phyloP scores from a whole-genome alignment of 345 rosid genomes.

The Microcos paniculata region DNA sequence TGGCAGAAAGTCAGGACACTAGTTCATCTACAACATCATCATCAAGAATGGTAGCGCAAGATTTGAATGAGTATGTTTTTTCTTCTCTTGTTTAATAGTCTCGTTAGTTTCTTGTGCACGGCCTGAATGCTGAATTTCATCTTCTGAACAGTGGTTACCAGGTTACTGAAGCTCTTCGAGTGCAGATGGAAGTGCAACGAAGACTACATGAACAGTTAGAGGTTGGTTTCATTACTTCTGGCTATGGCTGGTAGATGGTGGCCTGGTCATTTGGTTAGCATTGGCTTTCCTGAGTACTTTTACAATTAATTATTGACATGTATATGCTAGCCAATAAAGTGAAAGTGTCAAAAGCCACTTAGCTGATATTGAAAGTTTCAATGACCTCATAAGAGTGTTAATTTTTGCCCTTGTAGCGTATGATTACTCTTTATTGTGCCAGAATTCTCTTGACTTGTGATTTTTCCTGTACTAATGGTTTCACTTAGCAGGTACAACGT shows the following conservation, averaged over 20 bases:
- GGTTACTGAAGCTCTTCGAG: slow-evolving; percentile 91
- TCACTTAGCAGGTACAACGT: slow-evolving; percentile 69
- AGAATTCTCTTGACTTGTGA: background rate
- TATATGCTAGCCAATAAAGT: background rate
- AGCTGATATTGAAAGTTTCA: background rate
- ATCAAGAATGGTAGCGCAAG: slow-evolving; percentile 61
- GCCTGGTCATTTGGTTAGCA: background rate
- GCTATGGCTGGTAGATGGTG: background rate
- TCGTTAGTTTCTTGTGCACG: background rate
- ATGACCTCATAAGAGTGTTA: too few relatives aligned
- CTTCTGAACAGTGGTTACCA: slow-evolving; percentile 62
- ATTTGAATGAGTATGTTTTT: slow-evolving; percentile 68
- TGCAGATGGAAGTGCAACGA: slow-evolving; percentile 97
- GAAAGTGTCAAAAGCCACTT: background rate
- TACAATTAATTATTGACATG: background rate
- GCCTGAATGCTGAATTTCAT: slow-evolving; percentile 20
- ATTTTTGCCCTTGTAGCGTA: background rate
- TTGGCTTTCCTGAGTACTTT: background rate
- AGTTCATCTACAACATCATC: slow-evolving; percentile 70
- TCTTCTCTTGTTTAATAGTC: slow-evolving; percentile 2
- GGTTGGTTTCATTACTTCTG: slow-evolving; percentile 44
- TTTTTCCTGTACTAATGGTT: background rate
- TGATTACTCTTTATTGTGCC: background rate
- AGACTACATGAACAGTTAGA: slow-evolving; percentile 92
- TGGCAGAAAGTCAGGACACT: slow-evolving; percentile 86